Evolutionary conservation across 164 flowering plant genomes (phyloP).

Genomic region (Umbilicus rupestris): DNA sequence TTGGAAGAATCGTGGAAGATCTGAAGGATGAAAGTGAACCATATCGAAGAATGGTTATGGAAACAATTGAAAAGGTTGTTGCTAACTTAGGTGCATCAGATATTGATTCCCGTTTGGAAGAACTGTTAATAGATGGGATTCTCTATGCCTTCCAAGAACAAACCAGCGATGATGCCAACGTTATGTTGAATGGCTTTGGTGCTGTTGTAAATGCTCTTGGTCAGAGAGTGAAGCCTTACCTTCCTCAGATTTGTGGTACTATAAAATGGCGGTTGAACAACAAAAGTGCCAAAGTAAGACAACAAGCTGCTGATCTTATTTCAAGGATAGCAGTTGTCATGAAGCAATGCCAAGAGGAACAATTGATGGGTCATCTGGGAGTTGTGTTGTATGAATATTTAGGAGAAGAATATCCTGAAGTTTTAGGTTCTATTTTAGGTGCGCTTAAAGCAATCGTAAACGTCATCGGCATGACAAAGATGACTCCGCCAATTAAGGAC

Average conservation of each 20-base stretch:
- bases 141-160: conserved; percentile 98
- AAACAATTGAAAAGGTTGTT: conserved; percentile 97
- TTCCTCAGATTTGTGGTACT: conserved; percentile 98
- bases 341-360: conserved; percentile 99
- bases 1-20: conserved; percentile 90
- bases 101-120: conserved; percentile 87
- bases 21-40: conserved; percentile 99
- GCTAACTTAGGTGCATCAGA: conserved; percentile 90
- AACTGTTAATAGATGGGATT: conserved; percentile 88
- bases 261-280: conserved; percentile 97
- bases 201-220: conserved; percentile 96
- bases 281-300: conserved; percentile 98
- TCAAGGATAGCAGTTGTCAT: conserved; percentile 95
- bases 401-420: conserved; percentile 98
- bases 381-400: conserved; percentile 90
- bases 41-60: conserved; percentile 96
- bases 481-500: conserved; percentile 98
- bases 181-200: conserved; percentile 97
- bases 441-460: conserved; percentile 94
- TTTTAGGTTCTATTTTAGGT: conserved; percentile 86
- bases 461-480: conserved; percentile 98
- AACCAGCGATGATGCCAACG: conserved; percentile 98
- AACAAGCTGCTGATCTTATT: conserved; percentile 98
- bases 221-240: conserved; percentile 90
- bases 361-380: conserved; percentile 97